phyloP scores from a whole-genome alignment of 345 rosid species.

The Lumnitzera littorea region DNA sequence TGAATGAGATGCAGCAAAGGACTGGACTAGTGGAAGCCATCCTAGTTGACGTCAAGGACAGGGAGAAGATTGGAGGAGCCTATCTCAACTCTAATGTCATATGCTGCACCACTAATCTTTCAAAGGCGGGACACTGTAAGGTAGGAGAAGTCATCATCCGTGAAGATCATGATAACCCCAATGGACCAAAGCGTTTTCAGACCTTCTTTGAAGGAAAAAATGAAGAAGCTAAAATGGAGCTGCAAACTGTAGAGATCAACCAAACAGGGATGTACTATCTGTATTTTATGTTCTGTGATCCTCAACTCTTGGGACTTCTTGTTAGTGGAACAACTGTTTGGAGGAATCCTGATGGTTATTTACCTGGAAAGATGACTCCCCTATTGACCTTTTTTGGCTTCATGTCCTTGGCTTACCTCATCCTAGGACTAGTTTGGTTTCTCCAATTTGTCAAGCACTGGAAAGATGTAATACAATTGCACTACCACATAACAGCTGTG shows the following conservation, averaged over 20 bases:
- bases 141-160: slow-evolving; percentile 36
- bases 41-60: slow-evolving; percentile 27
- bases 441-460: slow-evolving; percentile 27
- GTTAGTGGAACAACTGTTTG: slow-evolving; percentile 36
- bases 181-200: slow-evolving; percentile 26
- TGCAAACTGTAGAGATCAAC: slow-evolving; percentile 25
- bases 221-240: slow-evolving; percentile 29
- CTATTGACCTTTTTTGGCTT: slow-evolving; percentile 29
- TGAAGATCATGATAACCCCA: slow-evolving; percentile 9
- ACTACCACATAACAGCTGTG: slow-evolving; percentile 32
- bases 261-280: slow-evolving; percentile 36
- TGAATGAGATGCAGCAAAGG: slow-evolving; percentile 40
- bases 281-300: slow-evolving; percentile 39
- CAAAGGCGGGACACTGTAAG: slow-evolving; percentile 28
- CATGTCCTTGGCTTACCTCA: slow-evolving; percentile 34
- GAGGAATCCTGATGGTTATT: slow-evolving; percentile 37
- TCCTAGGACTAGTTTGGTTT: slow-evolving; percentile 34
- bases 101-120: slow-evolving; percentile 27
- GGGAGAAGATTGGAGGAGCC: slow-evolving; percentile 29
- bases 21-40: slow-evolving; percentile 37
- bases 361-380: slow-evolving; percentile 40
- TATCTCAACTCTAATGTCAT: slow-evolving; percentile 25
- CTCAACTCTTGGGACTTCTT: slow-evolving; percentile 18
- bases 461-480: slow-evolving; percentile 30
- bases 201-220: slow-evolving; percentile 34